Evolutionary conservation across 2,329 filamentous ascomycete genomes (phyloP), one percentile per base, ranked within the genome.

Genomic region (Hirsutella thompsonii): DNA sequence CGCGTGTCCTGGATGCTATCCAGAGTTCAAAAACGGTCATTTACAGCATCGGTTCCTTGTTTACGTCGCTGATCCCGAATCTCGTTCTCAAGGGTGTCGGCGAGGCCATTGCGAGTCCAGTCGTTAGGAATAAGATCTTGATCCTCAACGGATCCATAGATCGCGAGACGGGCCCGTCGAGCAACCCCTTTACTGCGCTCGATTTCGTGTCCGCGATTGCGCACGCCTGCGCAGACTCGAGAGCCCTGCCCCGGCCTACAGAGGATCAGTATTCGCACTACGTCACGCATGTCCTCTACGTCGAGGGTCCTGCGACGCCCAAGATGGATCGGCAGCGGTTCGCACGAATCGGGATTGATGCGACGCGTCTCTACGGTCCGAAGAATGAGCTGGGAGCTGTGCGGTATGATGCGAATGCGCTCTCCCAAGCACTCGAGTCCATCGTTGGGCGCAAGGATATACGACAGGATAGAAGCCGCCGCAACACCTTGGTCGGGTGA

Each of bases 11-110:
- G 0, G 72, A 77, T 8, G 77, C 86, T 0, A 59, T 96, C 1
- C 64, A 66, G 14, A 63, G 65, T 2, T 73, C 83, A 0, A 72
- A 77, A 42, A 80, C 78, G 1, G 70, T 95, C 8, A 76, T 96
- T 36, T 96, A 94, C 63, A 89, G 83, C 58, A 93, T 96, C 44
- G 92, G 92, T n/a, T 89, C 82, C 2, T 68, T 96, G 0, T 96
- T 93, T 60, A 96, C 90, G 0, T 90, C 83, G 5, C 76, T 96
- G 28, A 72, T 94, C 1, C 90, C 90, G 0, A 88, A 79, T 14
- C 65, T 96, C 1, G 75, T 96, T 5, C 70, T 94, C 16, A 58
- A 68, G 1, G 84, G 83, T 4, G 79, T 93, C 0, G 86, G 85
- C 0, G 69, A 76, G 18, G 76, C 78, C 4, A 58, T 69, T 18